phyloP scores from a whole-genome alignment of 108 stramenopile species.

The Cyclostephanos tholiformis region DNA sequence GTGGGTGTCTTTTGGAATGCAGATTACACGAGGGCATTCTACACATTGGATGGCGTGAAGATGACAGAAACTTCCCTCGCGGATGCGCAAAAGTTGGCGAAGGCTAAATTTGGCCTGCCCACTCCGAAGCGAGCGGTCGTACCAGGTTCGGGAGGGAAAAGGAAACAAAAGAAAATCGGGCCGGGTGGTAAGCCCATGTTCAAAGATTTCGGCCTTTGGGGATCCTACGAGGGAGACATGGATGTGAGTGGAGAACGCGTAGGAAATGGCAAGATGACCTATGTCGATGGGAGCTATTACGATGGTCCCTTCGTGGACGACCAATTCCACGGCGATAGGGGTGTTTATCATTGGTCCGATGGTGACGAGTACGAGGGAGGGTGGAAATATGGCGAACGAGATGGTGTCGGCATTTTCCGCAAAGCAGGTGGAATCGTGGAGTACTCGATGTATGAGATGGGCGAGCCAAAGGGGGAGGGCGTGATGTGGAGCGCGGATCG shows the following conservation, averaged over 20 bases:
- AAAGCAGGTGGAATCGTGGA: slow-evolving; percentile 14
- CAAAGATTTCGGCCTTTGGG: slow-evolving; percentile 43
- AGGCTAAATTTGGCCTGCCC: slow-evolving; percentile 10
- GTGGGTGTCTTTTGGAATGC: slow-evolving; percentile 31
- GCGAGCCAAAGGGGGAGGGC: slow-evolving; percentile 8
- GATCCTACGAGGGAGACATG: slow-evolving; percentile 24
- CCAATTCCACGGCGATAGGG: slow-evolving; percentile 29
- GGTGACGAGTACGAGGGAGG: slow-evolving; percentile 24
- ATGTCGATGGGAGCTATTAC: slow-evolving; percentile 18
- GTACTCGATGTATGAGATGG: slow-evolving; percentile 12
- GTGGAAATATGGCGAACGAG: slow-evolving; percentile 23
- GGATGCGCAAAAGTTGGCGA: slow-evolving; percentile 9
- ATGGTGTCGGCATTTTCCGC: slow-evolving; percentile 16
- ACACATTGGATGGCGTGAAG: slow-evolving; percentile 5
- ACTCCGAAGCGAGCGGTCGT: slow-evolving; percentile 1
- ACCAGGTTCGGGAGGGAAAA: slow-evolving; percentile 14
- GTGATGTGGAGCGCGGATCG: slow-evolving; percentile 23
- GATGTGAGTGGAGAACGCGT: slow-evolving; percentile 22
- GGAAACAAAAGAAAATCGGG: slow-evolving; percentile 15
- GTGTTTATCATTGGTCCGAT: slow-evolving; percentile 29
- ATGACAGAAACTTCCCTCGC: slow-evolving; percentile 8
- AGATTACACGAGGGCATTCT: neutral
- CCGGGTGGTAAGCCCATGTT: slow-evolving; percentile 32
- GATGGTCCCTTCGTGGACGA: slow-evolving; percentile 36
- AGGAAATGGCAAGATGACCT: slow-evolving; percentile 40